Conservation (phyloP, 352 stramenopile species). For the Globisporangium sylvaticum region DNA sequence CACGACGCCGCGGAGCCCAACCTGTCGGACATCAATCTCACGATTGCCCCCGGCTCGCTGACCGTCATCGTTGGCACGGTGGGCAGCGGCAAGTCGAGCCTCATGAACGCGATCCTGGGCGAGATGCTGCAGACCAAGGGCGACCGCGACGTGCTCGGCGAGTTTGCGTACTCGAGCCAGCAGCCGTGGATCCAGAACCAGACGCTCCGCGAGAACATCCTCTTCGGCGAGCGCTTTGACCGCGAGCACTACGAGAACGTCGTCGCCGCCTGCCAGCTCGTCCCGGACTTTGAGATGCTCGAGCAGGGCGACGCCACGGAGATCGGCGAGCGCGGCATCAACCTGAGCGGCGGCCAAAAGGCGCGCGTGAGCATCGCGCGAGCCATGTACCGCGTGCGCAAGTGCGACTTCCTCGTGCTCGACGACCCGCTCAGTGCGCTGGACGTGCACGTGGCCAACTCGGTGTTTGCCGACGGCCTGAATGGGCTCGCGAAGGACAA, state of each 20-base stretch:
- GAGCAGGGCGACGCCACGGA: slow-evolving; percentile 89
- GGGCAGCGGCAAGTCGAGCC: slow-evolving; percentile 49
- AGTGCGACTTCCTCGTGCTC: slow-evolving; percentile 54
- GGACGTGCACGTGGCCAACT: slow-evolving; percentile 44
- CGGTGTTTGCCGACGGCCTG: slow-evolving; percentile 33
- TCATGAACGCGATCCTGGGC: slow-evolving; percentile 43
- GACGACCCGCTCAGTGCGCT: slow-evolving; percentile 67
- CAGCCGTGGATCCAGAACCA: slow-evolving; percentile 52
- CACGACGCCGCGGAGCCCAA: slow-evolving; percentile 19
- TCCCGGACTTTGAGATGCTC: slow-evolving; percentile 84
- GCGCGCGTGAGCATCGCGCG: slow-evolving; percentile 55
- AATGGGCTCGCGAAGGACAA: slow-evolving; percentile 25
- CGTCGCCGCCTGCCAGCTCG: slow-evolving; percentile 72
- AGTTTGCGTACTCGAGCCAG: slow-evolving; percentile 40
- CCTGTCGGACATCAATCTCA: slow-evolving; percentile 47
- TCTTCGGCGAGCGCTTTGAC: slow-evolving; percentile 46
- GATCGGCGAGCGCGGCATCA: slow-evolving; percentile 89
- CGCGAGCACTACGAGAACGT: slow-evolving; percentile 40
- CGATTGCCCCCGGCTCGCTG: slow-evolving; percentile 40
- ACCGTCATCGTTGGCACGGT: slow-evolving; percentile 43
- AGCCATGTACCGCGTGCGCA: slow-evolving; percentile 49
- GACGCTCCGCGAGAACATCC: slow-evolving; percentile 50
- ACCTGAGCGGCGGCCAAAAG: slow-evolving; percentile 83
- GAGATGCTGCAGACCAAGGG: slow-evolving; percentile 38
- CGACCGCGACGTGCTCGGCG: slow-evolving; percentile 19